A percentile compares a stretch with the other conserved stretches of the same genome.
These are phyloP conservation scores for Brassica hybrid DNA, from an alignment of 441 rosid species.

Conservation along the genomic window DNA sequence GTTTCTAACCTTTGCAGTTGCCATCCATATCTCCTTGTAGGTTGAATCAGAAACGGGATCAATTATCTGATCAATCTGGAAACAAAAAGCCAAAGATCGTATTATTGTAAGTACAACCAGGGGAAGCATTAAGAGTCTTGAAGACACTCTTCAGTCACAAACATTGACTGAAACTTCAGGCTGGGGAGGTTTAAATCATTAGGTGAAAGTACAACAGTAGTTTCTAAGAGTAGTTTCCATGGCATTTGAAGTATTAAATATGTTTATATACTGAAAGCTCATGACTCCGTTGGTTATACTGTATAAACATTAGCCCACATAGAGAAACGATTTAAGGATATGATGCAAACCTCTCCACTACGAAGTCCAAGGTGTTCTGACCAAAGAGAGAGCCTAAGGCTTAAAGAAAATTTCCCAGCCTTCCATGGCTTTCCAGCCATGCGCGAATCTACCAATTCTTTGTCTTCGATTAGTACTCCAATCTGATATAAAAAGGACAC, in stretches of 20 bases:
- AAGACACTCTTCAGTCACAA: conserved; percentile 8
- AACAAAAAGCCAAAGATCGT: conserved; percentile 21
- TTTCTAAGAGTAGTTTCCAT: conserved; percentile 12
- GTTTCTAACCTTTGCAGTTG: conserved; percentile 84
- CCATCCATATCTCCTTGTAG: conserved; percentile 83
- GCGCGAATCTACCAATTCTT: conserved; percentile 75
- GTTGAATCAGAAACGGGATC: conserved; percentile 91
- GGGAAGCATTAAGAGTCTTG: conserved; percentile 7
- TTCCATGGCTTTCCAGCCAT: conserved; percentile 97
- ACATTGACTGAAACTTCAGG: conserved; percentile 16
- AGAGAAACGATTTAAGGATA: conserved; percentile 6
- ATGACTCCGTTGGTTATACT: neutral
- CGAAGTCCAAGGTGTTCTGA: conserved; percentile 95
- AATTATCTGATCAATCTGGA: conserved; percentile 66
- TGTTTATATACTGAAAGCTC: conserved; percentile 8
- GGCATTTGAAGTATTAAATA: conserved; percentile 17
- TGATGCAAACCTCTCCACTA: conserved; percentile 68
- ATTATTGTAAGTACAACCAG: neutral
- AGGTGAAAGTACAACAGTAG: conserved; percentile 3
- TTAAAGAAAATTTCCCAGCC: conserved; percentile 84
- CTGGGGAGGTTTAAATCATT: conserved; percentile 6
- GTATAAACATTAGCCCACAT: conserved; percentile 1
- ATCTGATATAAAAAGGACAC: conserved; percentile 58
- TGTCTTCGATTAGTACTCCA: conserved; percentile 89
- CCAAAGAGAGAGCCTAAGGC: conserved; percentile 96